These are phyloP conservation scores for Aphanomyces euteiches DNA, from an alignment of 352 stramenopile genomes.

Conservation along the genomic window DNA sequence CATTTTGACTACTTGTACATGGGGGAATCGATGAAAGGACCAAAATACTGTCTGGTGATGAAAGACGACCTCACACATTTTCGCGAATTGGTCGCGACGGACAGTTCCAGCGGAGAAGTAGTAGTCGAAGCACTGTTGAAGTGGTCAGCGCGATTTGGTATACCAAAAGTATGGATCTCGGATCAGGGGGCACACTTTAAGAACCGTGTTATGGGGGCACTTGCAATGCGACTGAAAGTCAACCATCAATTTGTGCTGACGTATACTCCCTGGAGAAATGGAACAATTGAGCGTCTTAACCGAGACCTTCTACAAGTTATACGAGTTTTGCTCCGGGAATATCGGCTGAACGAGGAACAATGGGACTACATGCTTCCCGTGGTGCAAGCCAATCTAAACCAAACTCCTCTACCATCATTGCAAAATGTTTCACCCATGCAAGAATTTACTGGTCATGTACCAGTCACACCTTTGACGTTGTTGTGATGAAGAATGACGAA, in stretches of 20 bases:
- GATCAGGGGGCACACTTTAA: slow-evolving; percentile 40
- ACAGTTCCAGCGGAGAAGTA: slow-evolving; percentile 21
- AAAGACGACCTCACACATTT: slow-evolving; percentile 40
- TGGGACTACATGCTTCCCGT: slow-evolving; percentile 33
- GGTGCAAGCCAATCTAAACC: slow-evolving; percentile 36
- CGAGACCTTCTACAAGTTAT: slow-evolving; percentile 37
- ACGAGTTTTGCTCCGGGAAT: slow-evolving; percentile 30
- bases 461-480: slow-evolving; percentile 19
- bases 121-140: slow-evolving; percentile 33
- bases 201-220: slow-evolving; percentile 34
- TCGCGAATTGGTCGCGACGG: slow-evolving; percentile 34
- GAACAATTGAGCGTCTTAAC: slow-evolving; percentile 35
- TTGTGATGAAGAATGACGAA: not conserved
- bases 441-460: slow-evolving; percentile 31
- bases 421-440: slow-evolving; percentile 30
- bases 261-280: slow-evolving; percentile 40
- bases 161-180: slow-evolving; percentile 34
- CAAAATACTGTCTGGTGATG: slow-evolving; percentile 36
- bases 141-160: slow-evolving; percentile 36
- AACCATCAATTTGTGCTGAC: slow-evolving; percentile 31
- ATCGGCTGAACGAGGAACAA: slow-evolving; percentile 27
- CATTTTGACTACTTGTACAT: slow-evolving; percentile 41
- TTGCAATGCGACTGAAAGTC: slow-evolving; percentile 15
- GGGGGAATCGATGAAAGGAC: slow-evolving; percentile 28
- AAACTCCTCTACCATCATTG: slow-evolving; percentile 33